A percentile compares a stretch with the other conserved stretches of the same genome.
These are phyloP conservation scores for Colletotrichum lentis DNA, from an alignment of 2,329 filamentous ascomycete genomes.

Conservation along the genomic window DNA sequence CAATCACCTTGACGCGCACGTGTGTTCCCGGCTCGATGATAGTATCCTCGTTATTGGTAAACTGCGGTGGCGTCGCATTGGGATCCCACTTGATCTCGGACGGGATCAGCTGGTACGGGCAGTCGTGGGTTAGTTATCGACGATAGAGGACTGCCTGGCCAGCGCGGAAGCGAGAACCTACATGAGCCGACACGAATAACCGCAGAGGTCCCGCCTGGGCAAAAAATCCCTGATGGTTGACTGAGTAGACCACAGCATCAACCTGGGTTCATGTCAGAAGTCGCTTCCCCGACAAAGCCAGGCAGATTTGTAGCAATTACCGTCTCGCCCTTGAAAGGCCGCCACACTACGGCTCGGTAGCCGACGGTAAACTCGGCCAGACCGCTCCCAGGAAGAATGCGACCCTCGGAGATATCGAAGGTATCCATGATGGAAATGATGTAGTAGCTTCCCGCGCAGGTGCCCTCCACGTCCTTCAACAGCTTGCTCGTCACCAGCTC, in stretches of 20 bases:
- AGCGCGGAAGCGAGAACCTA: slow-evolving; percentile 56
- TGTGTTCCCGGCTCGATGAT: slow-evolving; percentile 94
- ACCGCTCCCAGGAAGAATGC: slow-evolving; percentile 89
- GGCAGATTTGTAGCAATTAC: slow-evolving; percentile 62
- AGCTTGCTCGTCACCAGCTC: slow-evolving; percentile 90
- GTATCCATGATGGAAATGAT: slow-evolving; percentile 98
- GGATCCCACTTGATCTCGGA: slow-evolving; percentile 92
- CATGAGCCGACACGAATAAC: slow-evolving; percentile 83
- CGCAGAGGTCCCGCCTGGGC: slow-evolving; percentile 80
- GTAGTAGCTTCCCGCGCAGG: slow-evolving; percentile 94
- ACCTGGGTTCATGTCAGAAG: slow-evolving; percentile 65
- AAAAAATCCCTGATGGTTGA: slow-evolving; percentile 93
- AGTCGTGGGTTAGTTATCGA: slow-evolving; percentile 41
- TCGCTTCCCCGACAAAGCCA: slow-evolving; percentile 35
- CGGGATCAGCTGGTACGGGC: slow-evolving; percentile 76
- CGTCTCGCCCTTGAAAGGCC: slow-evolving; percentile 97
- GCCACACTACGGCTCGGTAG: slow-evolving; percentile 96
- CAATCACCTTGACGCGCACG: slow-evolving; percentile 92
- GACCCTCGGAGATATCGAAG: slow-evolving; percentile 91
- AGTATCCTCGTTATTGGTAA: slow-evolving; percentile 92
- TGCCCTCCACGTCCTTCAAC: slow-evolving; percentile 91
- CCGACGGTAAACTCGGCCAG: slow-evolving; percentile 93
- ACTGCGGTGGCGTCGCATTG: slow-evolving; percentile 95
- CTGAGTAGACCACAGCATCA: slow-evolving; percentile 90
- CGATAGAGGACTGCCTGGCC: slow-evolving; percentile 26